Evolutionary conservation across 495 filamentous ascomycete species (phyloP), one percentile per base, ranked within the genome.

Genomic region (Lichina pygmaea): DNA sequence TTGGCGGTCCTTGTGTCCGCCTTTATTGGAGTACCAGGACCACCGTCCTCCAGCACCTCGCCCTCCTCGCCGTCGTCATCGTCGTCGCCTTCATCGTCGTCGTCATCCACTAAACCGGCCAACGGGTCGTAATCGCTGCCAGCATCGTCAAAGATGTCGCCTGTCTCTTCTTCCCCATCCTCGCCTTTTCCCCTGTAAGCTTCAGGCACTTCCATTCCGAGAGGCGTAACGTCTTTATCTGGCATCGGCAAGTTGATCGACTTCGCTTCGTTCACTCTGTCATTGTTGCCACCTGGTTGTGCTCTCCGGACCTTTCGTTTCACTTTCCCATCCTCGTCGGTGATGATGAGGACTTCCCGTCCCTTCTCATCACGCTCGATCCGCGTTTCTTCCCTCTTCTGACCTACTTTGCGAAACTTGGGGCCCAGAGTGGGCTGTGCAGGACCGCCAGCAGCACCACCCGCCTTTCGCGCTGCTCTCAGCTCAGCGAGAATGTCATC

Each of bases 41-140:
- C 24, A 24, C 24, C 24, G 24, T 24, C 24, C 24, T 24, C 24
- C 4, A 24, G 4, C 4, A 24, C 24, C 24, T 24, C 24, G 24
- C 24, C 24, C 10, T 39, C 36, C 36, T 39, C 13, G 36, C 3
- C 13, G 36, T 17, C 37, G 24, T 49, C 49, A 13, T 53, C 52
- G 7, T 70, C 64, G 8, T 66, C 63, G 11, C 5, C 11, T n/a
- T 50, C 49, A 15, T 52, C 51, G 6, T 70, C 65, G 7, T 65
- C 63, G 6, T 67, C 71, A 15, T 68, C 67, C 24, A 66, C 73
- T 24, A 91, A 53, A 15, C 67, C 78, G 1, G 74, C 85, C 34
- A 94, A 66, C 6, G 89, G 91, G 57, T 97, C 70, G 56, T 93
- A 97, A 52, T 89, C 82, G 24, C 71, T 71, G 6, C 80, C 89